phyloP scores from a whole-genome alignment of 2,329 filamentous ascomycete genomes.

The Cladosporium sphaerospermum region DNA sequence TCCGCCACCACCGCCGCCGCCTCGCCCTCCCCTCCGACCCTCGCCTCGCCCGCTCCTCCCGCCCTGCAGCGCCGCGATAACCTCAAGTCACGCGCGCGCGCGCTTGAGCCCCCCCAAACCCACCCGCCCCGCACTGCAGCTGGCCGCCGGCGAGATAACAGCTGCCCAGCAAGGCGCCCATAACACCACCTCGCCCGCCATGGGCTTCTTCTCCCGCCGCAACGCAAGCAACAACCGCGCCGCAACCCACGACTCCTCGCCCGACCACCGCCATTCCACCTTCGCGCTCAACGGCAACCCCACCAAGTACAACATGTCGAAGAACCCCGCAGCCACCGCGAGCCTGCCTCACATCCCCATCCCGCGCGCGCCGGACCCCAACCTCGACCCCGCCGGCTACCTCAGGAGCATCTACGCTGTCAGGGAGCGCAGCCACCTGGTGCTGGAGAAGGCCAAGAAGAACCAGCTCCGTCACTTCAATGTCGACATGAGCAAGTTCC shows the following conservation, averaged over 20 bases:
- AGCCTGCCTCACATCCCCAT: constrained; percentile 53
- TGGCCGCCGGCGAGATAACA: constrained; percentile 9
- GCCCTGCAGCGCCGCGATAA: constrained; percentile 1
- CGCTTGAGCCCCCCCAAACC: neutral
- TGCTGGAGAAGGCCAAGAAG: constrained; percentile 68
- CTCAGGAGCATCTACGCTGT: constrained; percentile 85
- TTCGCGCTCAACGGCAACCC: constrained; percentile 14
- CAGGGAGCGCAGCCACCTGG: constrained; percentile 66
- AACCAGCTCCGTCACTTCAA: constrained; percentile 81
- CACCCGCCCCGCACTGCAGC: constrained; percentile 6
- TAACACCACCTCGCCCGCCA: constrained; percentile 19
- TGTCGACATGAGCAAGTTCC: constrained; percentile 79
- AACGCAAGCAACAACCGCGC: constrained; percentile 32
- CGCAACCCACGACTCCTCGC: constrained; percentile 13
- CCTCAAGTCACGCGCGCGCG: neutral
- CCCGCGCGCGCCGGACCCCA: constrained; percentile 78
- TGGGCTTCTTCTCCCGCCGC: constrained; percentile 51
- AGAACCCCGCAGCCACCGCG: constrained; percentile 37
- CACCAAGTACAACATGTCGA: constrained; percentile 31
- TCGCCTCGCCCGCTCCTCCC: neutral
- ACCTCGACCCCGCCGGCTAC: constrained; percentile 82
- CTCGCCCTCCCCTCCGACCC: neutral
- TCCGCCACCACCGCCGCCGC: neutral
- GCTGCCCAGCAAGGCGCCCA: neutral
- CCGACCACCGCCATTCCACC: constrained; percentile 13